phyloP scores from a whole-genome alignment of 768 basidiomycete species.

The Lactarius quietus region DNA sequence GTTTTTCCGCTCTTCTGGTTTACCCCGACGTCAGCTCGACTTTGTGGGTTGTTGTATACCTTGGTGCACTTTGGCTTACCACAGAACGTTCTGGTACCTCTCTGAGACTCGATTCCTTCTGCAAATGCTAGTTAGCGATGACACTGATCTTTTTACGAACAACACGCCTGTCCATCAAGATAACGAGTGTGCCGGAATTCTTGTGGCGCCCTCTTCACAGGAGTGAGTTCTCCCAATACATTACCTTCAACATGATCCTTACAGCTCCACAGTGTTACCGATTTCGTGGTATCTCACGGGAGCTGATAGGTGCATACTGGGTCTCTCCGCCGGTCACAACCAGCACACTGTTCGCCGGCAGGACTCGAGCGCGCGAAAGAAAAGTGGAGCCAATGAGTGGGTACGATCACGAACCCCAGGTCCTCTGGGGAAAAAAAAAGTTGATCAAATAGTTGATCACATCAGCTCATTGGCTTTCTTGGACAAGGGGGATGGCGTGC shows the following conservation, averaged over 20 bases:
- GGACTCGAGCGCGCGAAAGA: not conserved
- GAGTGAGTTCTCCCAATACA: not conserved
- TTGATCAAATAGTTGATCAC: not conserved
- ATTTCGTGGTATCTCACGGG: not conserved
- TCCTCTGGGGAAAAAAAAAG: not conserved
- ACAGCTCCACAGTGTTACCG: not conserved
- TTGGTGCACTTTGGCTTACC: not conserved
- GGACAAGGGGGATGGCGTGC: not conserved
- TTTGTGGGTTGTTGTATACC: not conserved
- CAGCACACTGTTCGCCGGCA: not conserved
- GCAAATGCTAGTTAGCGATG: not conserved
- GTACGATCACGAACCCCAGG: not conserved
- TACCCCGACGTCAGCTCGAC: not conserved
- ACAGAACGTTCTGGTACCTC: not conserved
- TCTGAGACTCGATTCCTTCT: not conserved
- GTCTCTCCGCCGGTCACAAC: not conserved
- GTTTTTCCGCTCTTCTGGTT: not conserved
- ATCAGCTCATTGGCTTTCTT: not conserved
- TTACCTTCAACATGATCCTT: not conserved
- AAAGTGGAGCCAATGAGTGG: not conserved
- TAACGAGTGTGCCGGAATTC: not conserved
- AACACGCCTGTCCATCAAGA: conserved; percentile 1
- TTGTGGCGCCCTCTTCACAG: not conserved
- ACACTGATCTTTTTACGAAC: not conserved
- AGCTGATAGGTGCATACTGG: not conserved